A percentile compares a stretch with the other conserved stretches of the same genome.
Conservation (phyloP, 2,329 filamentous ascomycete species). For the Claviceps spartinae region DNA sequence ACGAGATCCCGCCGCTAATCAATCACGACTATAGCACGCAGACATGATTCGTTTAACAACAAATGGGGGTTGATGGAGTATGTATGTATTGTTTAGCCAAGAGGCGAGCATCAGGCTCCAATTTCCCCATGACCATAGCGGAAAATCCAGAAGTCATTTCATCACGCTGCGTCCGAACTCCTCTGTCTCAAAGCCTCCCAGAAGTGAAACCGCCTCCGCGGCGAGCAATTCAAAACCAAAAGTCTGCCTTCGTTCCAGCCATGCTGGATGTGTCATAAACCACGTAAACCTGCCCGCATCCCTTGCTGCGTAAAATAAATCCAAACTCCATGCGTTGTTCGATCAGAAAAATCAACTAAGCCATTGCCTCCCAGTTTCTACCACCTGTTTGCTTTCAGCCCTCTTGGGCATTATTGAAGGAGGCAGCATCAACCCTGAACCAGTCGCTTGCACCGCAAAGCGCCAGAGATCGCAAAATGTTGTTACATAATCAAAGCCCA, state of each 20-base stretch:
- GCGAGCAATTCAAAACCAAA: conserved; percentile 1
- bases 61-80: neutral
- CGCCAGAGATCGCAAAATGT: conserved; percentile 8
- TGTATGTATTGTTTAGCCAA: neutral
- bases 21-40: neutral
- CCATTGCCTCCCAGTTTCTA: neutral
- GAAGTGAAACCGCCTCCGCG: neutral
- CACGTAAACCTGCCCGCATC: conserved; percentile 8
- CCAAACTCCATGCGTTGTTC: conserved; percentile 12
- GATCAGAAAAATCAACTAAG: neutral
- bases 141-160: neutral
- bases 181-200: neutral
- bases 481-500: conserved; percentile 18
- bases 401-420: neutral
- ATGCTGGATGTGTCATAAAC: conserved; percentile 8
- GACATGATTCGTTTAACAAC: neutral
- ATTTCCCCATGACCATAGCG: neutral
- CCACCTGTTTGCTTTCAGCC: neutral
- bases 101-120: neutral
- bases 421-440: neutral
- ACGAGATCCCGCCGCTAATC: neutral
- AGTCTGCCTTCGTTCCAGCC: neutral
- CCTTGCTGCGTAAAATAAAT: conserved; percentile 10
- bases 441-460: conserved; percentile 5
- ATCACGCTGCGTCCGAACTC: neutral